Conservation (phyloP, 2,329 filamentous ascomycete species). For the Dendryphion nanum region DNA sequence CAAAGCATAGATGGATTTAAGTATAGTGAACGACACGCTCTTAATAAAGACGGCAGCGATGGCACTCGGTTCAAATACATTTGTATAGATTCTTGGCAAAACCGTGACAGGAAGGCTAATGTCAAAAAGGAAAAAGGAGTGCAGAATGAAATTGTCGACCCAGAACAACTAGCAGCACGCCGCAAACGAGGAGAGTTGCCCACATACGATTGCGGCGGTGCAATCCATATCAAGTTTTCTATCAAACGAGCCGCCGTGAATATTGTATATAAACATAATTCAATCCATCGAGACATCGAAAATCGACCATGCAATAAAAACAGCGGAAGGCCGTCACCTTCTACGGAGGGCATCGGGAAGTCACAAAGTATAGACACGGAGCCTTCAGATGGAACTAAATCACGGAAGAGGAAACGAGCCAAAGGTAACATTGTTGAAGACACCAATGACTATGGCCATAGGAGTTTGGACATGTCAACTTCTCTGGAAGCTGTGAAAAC, state of each 20-base stretch:
- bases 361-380: no score
- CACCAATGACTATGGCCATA: no score
- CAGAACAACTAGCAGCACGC: slow-evolving; percentile 3
- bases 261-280: slow-evolving; percentile 37
- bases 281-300: slow-evolving; percentile 27
- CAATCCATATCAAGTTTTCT: slow-evolving; percentile 35
- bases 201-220: slow-evolving; percentile 34
- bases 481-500: no score
- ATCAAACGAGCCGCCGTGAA: slow-evolving; percentile 33
- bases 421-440: no score
- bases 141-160: slow-evolving; percentile 7
- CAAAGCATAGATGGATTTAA: slow-evolving; percentile 33
- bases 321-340: no score
- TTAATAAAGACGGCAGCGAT: slow-evolving; percentile 27
- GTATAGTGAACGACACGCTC: slow-evolving; percentile 31
- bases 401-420: no score
- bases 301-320: slow-evolving; percentile 8
- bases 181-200: slow-evolving; percentile 9
- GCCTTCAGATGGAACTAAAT: no score
- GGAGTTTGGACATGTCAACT: no score
- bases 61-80: slow-evolving; percentile 33
- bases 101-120: slow-evolving; percentile 24
- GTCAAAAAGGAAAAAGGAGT: slow-evolving; percentile 17
- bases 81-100: slow-evolving; percentile 33
- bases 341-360: no score